Evolutionary conservation across 179 eudicot genomes (phyloP).

Genomic region (Silene noctiflora): DNA sequence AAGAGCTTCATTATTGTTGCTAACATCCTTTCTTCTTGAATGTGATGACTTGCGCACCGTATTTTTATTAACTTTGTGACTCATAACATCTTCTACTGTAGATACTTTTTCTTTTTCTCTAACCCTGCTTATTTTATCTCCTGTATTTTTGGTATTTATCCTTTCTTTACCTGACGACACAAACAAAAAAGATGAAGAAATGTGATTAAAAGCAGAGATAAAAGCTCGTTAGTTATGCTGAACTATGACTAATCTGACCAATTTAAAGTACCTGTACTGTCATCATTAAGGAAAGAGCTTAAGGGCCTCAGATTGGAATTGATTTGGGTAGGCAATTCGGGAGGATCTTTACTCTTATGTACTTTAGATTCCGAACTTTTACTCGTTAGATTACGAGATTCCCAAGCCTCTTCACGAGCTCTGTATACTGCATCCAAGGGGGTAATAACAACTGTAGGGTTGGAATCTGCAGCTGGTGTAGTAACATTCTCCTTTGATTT

Average conservation of each 20-base stretch:
- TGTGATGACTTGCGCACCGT: slow-evolving; percentile 11
- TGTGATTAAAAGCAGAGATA: not conserved
- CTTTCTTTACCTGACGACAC: slow-evolving; percentile 32
- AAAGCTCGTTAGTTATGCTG: no score
- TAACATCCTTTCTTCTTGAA: slow-evolving; percentile 26
- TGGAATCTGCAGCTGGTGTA: slow-evolving; percentile 9
- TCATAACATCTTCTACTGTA: slow-evolving; percentile 13
- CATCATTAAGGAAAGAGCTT: slow-evolving; percentile 25
- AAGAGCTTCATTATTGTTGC: slow-evolving; percentile 28
- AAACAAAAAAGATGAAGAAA: no score
- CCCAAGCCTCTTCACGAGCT: slow-evolving; percentile 21
- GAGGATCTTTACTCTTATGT: slow-evolving; percentile 19
- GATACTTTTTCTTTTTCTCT: slow-evolving; percentile 26
- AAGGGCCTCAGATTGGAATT: slow-evolving; percentile 32
- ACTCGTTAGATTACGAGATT: no score
- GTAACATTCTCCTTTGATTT: slow-evolving; percentile 18
- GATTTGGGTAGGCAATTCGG: slow-evolving; percentile 13
- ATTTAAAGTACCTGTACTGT: slow-evolving; percentile 41
- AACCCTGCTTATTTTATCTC: slow-evolving; percentile 23
- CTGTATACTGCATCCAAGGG: not conserved
- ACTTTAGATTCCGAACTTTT: not conserved
- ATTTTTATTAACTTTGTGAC: not conserved
- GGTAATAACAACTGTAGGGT: slow-evolving; percentile 13
- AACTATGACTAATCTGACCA: not conserved
- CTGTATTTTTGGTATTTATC: slow-evolving; percentile 22